phyloP scores from a whole-genome alignment of 805 yeast species.

The Blastobotrys robertii region DNA sequence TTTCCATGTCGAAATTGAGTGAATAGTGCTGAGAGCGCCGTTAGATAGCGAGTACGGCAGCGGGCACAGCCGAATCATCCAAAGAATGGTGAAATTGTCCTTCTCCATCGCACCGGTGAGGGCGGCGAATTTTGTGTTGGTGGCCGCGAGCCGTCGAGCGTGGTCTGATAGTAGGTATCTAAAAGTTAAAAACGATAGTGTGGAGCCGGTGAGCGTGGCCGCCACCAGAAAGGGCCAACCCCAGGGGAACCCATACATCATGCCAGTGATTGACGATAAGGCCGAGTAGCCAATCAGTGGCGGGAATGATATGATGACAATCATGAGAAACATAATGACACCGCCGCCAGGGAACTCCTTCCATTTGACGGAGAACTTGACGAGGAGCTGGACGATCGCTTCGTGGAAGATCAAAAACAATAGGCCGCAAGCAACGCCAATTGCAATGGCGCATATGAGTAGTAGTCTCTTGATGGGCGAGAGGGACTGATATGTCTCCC shows the following conservation, averaged over 20 bases:
- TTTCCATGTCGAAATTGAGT: slow-evolving; percentile 52
- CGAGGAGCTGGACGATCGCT: slow-evolving; percentile 24
- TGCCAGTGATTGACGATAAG: slow-evolving; percentile 58
- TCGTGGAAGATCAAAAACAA: slow-evolving; percentile 28
- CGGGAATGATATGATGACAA: slow-evolving; percentile 74
- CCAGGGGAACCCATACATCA: slow-evolving; percentile 66
- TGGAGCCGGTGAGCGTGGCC: slow-evolving; percentile 66
- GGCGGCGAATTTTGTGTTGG: slow-evolving; percentile 60
- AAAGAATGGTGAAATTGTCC: slow-evolving; percentile 54
- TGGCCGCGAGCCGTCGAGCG: slow-evolving; percentile 50
- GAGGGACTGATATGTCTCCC: slow-evolving; percentile 6
- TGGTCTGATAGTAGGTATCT: slow-evolving; percentile 40
- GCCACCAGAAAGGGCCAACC: slow-evolving; percentile 74
- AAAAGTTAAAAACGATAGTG: slow-evolving; percentile 61
- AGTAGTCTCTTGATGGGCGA: slow-evolving; percentile 8
- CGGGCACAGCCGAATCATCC: slow-evolving; percentile 77
- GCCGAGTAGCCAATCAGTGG: slow-evolving; percentile 80
- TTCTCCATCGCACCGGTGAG: slow-evolving; percentile 66
- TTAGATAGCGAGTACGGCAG: slow-evolving; percentile 87
- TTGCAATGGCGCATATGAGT: slow-evolving; percentile 7
- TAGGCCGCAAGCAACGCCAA: slow-evolving; percentile 8
- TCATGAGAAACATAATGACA: slow-evolving; percentile 36
- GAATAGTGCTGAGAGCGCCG: slow-evolving; percentile 86
- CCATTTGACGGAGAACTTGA: slow-evolving; percentile 24
- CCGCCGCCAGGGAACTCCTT: slow-evolving; percentile 26